These are phyloP conservation scores for Gaeumannomyces tritici DNA, from an alignment of 2,329 filamentous ascomycete species.

Conservation along the genomic window DNA sequence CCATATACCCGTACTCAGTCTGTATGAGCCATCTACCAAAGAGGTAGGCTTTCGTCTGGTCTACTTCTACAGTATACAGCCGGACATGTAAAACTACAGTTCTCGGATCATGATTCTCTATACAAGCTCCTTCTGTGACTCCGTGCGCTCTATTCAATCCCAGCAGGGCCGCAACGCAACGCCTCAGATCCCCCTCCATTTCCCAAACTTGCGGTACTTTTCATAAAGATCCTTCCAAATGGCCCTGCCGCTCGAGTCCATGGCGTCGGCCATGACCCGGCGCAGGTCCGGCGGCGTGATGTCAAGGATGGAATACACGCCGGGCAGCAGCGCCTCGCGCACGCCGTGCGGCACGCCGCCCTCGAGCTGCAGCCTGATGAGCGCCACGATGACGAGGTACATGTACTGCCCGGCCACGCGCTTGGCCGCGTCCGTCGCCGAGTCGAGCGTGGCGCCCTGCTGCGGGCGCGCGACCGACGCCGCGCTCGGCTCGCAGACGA, in stretches of 20 bases:
- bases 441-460: conserved; percentile 40
- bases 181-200: conserved; percentile 48
- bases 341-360: conserved; percentile 36
- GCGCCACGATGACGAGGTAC: conserved; percentile 49
- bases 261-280: conserved; percentile 47
- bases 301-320: conserved; percentile 48
- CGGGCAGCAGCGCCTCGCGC: conserved; percentile 46
- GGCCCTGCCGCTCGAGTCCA: conserved; percentile 49
- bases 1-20: too few species aligned
- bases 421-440: conserved; percentile 51
- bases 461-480: conserved; percentile 41
- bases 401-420: conserved; percentile 52
- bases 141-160: background rate
- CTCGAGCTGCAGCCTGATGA: conserved; percentile 53
- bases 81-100: background rate
- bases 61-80: background rate
- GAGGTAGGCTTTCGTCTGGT: background rate
- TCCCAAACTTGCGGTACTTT: conserved; percentile 52
- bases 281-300: conserved; percentile 45
- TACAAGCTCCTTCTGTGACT: background rate
- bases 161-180: background rate
- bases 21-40: background rate
- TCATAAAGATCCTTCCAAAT: conserved; percentile 50
- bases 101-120: background rate
- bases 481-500: conserved; percentile 43